Conservation (phyloP, 768 basidiomycete species). For the Termitomyces sp. region DNA sequence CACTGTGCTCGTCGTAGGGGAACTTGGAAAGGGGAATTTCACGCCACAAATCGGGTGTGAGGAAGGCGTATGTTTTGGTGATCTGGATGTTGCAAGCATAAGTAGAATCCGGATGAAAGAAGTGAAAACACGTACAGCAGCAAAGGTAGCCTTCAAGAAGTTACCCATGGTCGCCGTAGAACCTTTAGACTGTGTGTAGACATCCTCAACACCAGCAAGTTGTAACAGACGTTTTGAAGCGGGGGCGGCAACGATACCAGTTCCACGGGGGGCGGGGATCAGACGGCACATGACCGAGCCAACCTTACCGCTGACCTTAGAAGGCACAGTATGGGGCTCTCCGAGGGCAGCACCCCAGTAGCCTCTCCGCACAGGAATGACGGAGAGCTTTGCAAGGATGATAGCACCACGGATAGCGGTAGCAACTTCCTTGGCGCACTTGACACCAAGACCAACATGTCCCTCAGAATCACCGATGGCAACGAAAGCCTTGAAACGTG, state of each 20-base stretch:
- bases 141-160: slow-evolving; percentile 97
- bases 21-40: slow-evolving; percentile 88
- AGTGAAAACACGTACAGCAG: slow-evolving; percentile 55
- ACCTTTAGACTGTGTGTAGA: slow-evolving; percentile 97
- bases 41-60: slow-evolving; percentile 97
- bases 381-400: slow-evolving; percentile 96
- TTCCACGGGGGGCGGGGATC: slow-evolving; percentile 97
- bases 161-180: slow-evolving; percentile 99
- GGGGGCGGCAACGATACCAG: slow-evolving; percentile 98
- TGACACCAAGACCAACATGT: slow-evolving; percentile 98
- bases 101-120: slow-evolving; percentile 3
- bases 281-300: slow-evolving; percentile 99
- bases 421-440: slow-evolving; percentile 99
- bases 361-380: slow-evolving; percentile 96
- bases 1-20: slow-evolving; percentile 95
- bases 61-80: slow-evolving; percentile 97
- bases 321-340: slow-evolving; percentile 98
- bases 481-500: slow-evolving; percentile 99
- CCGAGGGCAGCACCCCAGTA: slow-evolving; percentile 99
- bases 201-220: slow-evolving; percentile 96
- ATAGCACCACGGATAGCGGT: slow-evolving; percentile 99
- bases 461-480: slow-evolving; percentile 99
- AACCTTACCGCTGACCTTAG: slow-evolving; percentile 97
- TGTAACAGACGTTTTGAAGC: slow-evolving; percentile 96
- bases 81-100: slow-evolving; percentile 48